These are phyloP conservation scores for Lactuca sativa DNA, from an alignment of 129 eudicot genomes.

Conservation along the genomic window DNA sequence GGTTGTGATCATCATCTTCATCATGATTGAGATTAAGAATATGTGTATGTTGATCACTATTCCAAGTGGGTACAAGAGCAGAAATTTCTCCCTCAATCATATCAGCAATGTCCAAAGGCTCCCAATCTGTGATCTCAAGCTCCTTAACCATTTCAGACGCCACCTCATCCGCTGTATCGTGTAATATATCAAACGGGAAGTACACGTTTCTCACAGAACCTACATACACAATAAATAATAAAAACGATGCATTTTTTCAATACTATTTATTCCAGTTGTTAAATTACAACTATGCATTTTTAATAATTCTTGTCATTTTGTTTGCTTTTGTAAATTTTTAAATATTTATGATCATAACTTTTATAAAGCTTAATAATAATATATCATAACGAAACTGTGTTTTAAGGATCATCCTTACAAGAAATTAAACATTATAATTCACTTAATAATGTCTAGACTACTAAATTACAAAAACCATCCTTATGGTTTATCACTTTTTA, in stretches of 20 bases:
- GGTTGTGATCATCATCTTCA: slow-evolving; percentile 49
- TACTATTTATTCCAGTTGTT: too few relatives aligned
- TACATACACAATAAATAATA: slow-evolving; percentile 2
- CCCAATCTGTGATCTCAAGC: slow-evolving; percentile 77
- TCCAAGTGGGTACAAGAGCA: slow-evolving; percentile 59
- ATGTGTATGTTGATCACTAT: slow-evolving; percentile 12
- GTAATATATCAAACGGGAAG: slow-evolving; percentile 68
- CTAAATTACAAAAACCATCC: too few relatives aligned
- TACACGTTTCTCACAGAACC: slow-evolving; percentile 72
- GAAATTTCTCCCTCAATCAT: slow-evolving; percentile 88
- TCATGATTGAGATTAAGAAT: slow-evolving; percentile 41
- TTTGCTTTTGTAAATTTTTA: too few relatives aligned
- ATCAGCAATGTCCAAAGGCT: slow-evolving; percentile 66
- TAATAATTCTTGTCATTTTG: too few relatives aligned
- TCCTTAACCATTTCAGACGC: slow-evolving; percentile 95
- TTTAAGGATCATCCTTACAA: too few relatives aligned
- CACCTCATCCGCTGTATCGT: slow-evolving; percentile 69
- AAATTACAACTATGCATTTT: not conserved
- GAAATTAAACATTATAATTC: too few relatives aligned
- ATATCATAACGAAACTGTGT: too few relatives aligned
- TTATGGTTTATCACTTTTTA: too few relatives aligned
- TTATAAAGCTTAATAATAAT: too few relatives aligned
- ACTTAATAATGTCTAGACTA: too few relatives aligned
- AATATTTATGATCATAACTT: too few relatives aligned
- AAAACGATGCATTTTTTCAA: too few relatives aligned